These are phyloP conservation scores for Chloranthus sessilifolius DNA, from an alignment of 164 flowering plant species.

Conservation along the genomic window DNA sequence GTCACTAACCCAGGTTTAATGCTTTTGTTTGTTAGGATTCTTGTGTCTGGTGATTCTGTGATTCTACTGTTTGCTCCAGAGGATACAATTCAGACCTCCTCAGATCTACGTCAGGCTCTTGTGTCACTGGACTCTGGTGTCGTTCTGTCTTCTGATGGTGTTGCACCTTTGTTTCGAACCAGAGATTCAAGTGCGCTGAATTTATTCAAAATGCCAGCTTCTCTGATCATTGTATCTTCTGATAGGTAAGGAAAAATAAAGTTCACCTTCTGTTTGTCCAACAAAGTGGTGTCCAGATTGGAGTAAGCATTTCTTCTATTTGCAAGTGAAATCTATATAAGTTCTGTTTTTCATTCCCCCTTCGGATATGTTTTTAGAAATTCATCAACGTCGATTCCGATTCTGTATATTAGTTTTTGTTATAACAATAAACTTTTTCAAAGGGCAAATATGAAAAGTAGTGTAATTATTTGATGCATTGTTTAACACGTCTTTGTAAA, in stretches of 20 bases:
- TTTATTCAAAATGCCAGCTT: slow-evolving; percentile 37
- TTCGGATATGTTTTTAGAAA: too few relatives aligned
- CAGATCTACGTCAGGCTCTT: slow-evolving; percentile 17
- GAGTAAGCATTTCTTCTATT: too few relatives aligned
- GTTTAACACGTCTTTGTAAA: too few relatives aligned
- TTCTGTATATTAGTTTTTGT: too few relatives aligned
- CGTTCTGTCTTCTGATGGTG: slow-evolving; percentile 37
- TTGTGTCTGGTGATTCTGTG: slow-evolving; percentile 37
- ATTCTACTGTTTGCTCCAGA: slow-evolving; percentile 43
- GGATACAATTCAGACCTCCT: slow-evolving; percentile 28
- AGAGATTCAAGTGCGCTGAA: slow-evolving; percentile 20
- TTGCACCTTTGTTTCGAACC: slow-evolving; percentile 38
- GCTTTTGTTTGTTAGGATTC: slow-evolving; percentile 29
- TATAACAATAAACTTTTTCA: too few relatives aligned
- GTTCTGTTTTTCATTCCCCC: too few relatives aligned
- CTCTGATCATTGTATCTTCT: slow-evolving; percentile 35
- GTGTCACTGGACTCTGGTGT: slow-evolving; percentile 41
- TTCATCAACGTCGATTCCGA: too few relatives aligned
- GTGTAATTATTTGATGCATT: too few relatives aligned
- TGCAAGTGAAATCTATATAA: too few relatives aligned
- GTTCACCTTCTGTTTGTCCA: too few relatives aligned
- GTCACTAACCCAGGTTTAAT: slow-evolving; percentile 4
- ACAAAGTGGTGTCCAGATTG: too few relatives aligned
- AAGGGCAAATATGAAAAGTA: too few relatives aligned
- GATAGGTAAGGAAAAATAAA: slow-evolving; percentile 45